Base-by-base conservation (phyloP, 176 grass and related monocot genomes). In the Elaeis guineensis region DNA sequence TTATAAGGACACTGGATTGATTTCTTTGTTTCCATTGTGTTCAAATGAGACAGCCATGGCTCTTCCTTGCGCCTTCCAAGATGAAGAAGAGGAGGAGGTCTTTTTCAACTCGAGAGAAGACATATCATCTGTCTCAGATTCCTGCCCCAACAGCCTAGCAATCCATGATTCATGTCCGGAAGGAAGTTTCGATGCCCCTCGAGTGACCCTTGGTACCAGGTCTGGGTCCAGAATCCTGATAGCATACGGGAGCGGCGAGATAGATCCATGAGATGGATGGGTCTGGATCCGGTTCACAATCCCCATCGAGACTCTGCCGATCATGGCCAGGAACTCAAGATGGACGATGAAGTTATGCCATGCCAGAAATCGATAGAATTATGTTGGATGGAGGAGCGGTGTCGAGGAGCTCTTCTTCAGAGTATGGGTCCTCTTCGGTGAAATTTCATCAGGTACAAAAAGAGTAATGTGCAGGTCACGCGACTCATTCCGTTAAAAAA, bases 91-190 rank as follows among this genome's bases (percentile, higher is more conserved):
- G 4, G 67, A 74, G 9, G 80, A 79, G 24, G 89, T 80, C 65
- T 92, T 98, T 81, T 91, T 92, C 23, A 87, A 98, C 56, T 72
- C 93, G 1, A 85, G 59, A 63, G 93, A 92, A 78, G 78, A 76
- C 26, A 21, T 97, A 5, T 87, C 81, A 16, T 69, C 85, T 49
- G 49, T 70, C 54, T 83, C 75, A 29, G 55, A 66, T 26, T 82
- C 78, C 20, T 80, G 77, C 15, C 78, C 81, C 57, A 59, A 49
- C 18, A 75, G 59, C 64, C 80, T 66, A 8, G 62, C 69, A 49
- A 75, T 59, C 69, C 55, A 68, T 11, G 20, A 68, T 39, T 6
- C 52, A 4, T 29, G 55, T 8, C 29, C 25, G 12, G 63, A 44
- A 44, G 35, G 35, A 44, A 12, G 11, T 44, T 12, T 44, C 35